Conservation (phyloP, 306 rosid genomes). For the Prunus dulcis region DNA sequence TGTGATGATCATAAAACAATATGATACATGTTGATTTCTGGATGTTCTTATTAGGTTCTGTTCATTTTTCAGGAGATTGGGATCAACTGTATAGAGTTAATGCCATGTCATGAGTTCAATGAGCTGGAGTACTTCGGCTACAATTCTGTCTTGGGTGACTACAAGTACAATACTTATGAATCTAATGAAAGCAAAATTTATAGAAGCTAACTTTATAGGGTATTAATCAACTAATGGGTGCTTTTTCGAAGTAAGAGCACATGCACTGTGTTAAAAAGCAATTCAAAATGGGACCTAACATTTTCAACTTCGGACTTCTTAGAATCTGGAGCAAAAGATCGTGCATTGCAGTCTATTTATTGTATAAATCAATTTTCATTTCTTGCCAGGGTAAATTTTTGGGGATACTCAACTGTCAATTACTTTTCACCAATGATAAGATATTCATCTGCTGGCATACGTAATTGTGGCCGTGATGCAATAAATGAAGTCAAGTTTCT, state of each 20-base stretch:
- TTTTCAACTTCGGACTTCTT: not conserved
- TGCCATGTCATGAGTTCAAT: slow-evolving; percentile 98
- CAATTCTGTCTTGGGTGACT: slow-evolving; percentile 77
- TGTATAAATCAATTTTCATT: not conserved
- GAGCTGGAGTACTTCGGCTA: slow-evolving; percentile 85
- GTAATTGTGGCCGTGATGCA: slow-evolving; percentile 77
- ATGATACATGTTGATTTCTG: slow-evolving; percentile 1
- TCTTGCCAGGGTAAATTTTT: slow-evolving; percentile 75
- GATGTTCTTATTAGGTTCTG: slow-evolving; percentile 28
- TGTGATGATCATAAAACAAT: not conserved
- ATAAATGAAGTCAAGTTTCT: slow-evolving; percentile 80
- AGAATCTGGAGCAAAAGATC: not conserved
- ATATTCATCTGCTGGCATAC: slow-evolving; percentile 76
- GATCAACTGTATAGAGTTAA: slow-evolving; percentile 84
- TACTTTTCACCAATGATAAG: slow-evolving; percentile 95
- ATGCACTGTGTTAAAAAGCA: not conserved
- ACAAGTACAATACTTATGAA: slow-evolving; percentile 39
- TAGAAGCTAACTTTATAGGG: not conserved
- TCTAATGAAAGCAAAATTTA: not conserved
- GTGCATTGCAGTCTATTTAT: not conserved
- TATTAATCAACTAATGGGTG: not conserved
- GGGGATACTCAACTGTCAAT: slow-evolving; percentile 95
- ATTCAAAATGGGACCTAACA: not conserved
- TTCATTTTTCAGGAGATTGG: slow-evolving; percentile 85
- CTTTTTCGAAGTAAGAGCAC: not conserved